A percentile compares a stretch with the other conserved stretches of the same genome.
Evolutionary conservation across 2,329 filamentous ascomycete species (phyloP).

Genomic region (Aspergillus sp.): DNA sequence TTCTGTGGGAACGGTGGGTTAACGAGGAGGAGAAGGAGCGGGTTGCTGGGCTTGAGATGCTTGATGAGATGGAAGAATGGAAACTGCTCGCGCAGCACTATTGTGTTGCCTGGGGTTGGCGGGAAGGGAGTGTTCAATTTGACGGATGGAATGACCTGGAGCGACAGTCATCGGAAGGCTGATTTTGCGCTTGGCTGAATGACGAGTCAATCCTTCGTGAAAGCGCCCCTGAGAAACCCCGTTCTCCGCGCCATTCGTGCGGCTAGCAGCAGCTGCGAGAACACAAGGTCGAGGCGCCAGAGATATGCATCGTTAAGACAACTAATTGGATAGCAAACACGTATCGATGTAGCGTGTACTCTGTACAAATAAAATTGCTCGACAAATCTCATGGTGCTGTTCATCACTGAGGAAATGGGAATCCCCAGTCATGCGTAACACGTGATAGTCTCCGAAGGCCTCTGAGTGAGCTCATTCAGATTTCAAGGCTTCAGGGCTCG

Average conservation of each 20-base stretch:
- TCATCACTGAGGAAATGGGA: neutral
- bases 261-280: neutral
- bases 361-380: neutral
- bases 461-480: too few species aligned
- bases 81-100: slow-evolving; percentile 85
- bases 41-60: slow-evolving; percentile 77
- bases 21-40: slow-evolving; percentile 72
- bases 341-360: neutral
- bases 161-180: slow-evolving; percentile 26
- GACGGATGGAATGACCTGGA: slow-evolving; percentile 42
- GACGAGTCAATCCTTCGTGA: neutral
- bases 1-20: slow-evolving; percentile 82
- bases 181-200: neutral
- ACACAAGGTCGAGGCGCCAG: neutral
- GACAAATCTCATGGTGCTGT: neutral
- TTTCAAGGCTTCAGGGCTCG: neutral
- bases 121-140: slow-evolving; percentile 46
- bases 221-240: neutral
- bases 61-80: slow-evolving; percentile 98
- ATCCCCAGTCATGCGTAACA: neutral
- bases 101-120: slow-evolving; percentile 86
- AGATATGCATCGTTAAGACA: neutral
- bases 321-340: neutral
- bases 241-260: neutral
- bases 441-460: neutral